Evolutionary conservation across 2,329 filamentous ascomycete species (phyloP), one percentile per base, ranked within the genome.

Genomic region (Sporothrix sp.): DNA sequence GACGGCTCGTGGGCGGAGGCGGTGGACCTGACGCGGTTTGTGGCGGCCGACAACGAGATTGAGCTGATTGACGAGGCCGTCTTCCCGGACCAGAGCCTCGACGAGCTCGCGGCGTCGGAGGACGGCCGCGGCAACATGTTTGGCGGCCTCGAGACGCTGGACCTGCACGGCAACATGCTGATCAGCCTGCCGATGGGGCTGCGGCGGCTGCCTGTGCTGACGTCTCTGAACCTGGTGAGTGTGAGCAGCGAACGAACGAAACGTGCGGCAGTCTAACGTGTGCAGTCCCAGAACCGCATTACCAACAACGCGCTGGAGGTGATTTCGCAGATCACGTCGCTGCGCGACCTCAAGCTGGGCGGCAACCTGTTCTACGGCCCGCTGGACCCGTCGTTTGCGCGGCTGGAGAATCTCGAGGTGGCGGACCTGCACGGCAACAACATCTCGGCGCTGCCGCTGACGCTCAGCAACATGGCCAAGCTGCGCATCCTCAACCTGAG

Each of bases 11-110:
- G 93, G 93, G 89, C 89, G 2, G 91, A 97, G 65, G 84, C 85
- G 53, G 87, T 97, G 10, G 91, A 97, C 62, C 69, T 97, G 40
- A 85, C 83, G 1, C 81, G 85, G 54, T 81, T 97, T 45, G 79
- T 93, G 56, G 89, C 86, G 6, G 89, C 91, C 8, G 89, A 95
- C 61, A 97, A 98, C 61, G 87, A 95, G 60, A 66, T 98, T 43
- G 81, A 87, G 59, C 71, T 73, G 28, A 72, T 97, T 30, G 77
- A 81, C 2, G 86, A 93, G 16, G 69, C 72, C 2, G 71, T 89
- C 16, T 96, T 97, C 58, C 90, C 91, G 0, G 89, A 96, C 58
- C 66, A 74, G 18, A 71, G 73, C 32, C 73, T 77, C 0, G 70
- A 73, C 9, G 71, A 77, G 16, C 64, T 80, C 35, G 73, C 78